phyloP scores from a whole-genome alignment of 495 filamentous ascomycete species.

The Aspergillus sparsus region DNA sequence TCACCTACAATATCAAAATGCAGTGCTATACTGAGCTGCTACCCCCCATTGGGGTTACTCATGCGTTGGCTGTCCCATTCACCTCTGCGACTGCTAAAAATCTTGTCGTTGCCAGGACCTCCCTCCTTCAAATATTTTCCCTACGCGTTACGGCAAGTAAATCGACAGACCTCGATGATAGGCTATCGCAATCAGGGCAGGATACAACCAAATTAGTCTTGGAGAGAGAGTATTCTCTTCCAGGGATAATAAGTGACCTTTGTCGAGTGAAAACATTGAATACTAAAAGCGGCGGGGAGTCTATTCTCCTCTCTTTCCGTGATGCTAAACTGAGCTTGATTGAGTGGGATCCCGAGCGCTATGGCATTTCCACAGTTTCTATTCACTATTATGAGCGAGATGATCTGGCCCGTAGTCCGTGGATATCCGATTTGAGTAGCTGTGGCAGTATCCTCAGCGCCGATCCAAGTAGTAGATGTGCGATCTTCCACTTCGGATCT shows the following conservation, averaged over 20 bases:
- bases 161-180: constrained; percentile 41
- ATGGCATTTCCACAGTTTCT: constrained; percentile 79
- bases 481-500: constrained; percentile 85
- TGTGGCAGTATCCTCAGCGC: constrained; percentile 78
- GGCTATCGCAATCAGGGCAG: constrained; percentile 29
- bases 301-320: constrained; percentile 78
- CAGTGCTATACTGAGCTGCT: constrained; percentile 89
- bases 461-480: constrained; percentile 90
- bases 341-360: constrained; percentile 85
- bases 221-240: constrained; percentile 75
- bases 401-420: constrained; percentile 74
- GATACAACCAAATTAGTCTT: constrained; percentile 78
- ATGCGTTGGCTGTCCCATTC: constrained; percentile 80
- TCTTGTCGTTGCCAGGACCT: constrained; percentile 84
- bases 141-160: constrained; percentile 37
- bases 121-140: constrained; percentile 85
- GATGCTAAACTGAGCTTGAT: constrained; percentile 92
- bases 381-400: constrained; percentile 98
- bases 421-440: constrained; percentile 66
- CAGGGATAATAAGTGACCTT: constrained; percentile 81
- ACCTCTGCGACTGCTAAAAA: constrained; percentile 73
- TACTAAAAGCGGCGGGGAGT: constrained; percentile 77
- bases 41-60: constrained; percentile 88
- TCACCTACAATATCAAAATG: constrained; percentile 41
- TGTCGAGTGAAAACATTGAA: constrained; percentile 69